Evolutionary conservation across 495 filamentous ascomycete genomes (phyloP).

Genomic region (Polyplosphaeria fusca): DNA sequence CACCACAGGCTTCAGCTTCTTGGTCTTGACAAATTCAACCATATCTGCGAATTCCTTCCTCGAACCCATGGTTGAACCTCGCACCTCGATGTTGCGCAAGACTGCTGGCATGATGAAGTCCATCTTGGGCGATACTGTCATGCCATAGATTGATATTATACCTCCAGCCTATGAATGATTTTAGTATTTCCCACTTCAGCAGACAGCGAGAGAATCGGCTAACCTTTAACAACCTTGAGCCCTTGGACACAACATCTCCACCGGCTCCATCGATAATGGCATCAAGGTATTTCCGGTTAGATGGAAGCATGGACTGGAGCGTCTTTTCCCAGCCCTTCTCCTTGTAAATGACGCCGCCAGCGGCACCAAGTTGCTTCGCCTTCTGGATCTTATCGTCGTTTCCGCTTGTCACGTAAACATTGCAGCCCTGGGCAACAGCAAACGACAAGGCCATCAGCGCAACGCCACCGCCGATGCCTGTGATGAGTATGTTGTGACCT

Average conservation of each 20-base stretch:
- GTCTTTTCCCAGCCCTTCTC: slow-evolving; percentile 46
- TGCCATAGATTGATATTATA: slow-evolving; percentile 43
- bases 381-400: slow-evolving; percentile 43
- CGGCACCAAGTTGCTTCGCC: slow-evolving; percentile 42
- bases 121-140: slow-evolving; percentile 44
- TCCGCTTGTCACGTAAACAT: slow-evolving; percentile 44
- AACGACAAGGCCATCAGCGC: slow-evolving; percentile 45
- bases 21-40: slow-evolving; percentile 41
- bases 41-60: slow-evolving; percentile 47
- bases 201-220: too few species aligned
- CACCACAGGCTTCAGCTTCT: slow-evolving; percentile 42
- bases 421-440: slow-evolving; percentile 37
- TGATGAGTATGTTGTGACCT: slow-evolving; percentile 43
- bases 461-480: slow-evolving; percentile 46
- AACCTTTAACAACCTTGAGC: slow-evolving; percentile 39
- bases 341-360: slow-evolving; percentile 44
- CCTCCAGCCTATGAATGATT: slow-evolving; percentile 42
- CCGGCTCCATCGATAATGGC: slow-evolving; percentile 47
- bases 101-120: slow-evolving; percentile 41
- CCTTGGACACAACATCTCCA: slow-evolving; percentile 41
- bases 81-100: slow-evolving; percentile 45
- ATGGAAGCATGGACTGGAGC: slow-evolving; percentile 36
- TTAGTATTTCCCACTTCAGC: too few species aligned
- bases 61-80: slow-evolving; percentile 47
- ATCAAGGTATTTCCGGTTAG: slow-evolving; percentile 38